Percentiles rank a stretch among this genome's conserved stretches.
phyloP scores from a whole-genome alignment of 2,329 filamentous ascomycete genomes.

The Aspergillus luchuensis region DNA sequence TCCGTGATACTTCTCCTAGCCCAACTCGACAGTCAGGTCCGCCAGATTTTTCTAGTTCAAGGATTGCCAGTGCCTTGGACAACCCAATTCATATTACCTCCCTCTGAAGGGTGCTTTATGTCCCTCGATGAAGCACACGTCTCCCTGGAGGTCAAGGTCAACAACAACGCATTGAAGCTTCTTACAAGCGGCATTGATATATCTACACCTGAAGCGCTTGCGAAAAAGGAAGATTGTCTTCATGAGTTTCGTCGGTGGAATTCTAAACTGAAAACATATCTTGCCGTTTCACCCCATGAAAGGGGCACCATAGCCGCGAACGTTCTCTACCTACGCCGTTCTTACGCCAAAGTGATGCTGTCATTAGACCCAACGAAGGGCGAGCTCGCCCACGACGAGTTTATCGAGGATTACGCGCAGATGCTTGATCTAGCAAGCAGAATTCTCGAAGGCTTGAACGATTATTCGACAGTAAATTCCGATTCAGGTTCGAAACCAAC shows the following conservation, averaged over 20 bases:
- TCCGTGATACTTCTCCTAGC: neutral
- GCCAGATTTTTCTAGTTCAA: neutral
- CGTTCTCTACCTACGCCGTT: neutral
- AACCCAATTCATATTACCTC: neutral
- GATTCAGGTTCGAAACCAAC: neutral
- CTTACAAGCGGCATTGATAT: neutral
- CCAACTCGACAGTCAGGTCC: conserved; percentile 4
- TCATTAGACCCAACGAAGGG: neutral
- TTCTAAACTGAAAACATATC: neutral
- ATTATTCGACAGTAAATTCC: fast-evolving
- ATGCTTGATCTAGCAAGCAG: neutral
- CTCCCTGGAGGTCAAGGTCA: neutral
- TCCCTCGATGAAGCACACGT: neutral
- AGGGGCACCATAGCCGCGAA: neutral
- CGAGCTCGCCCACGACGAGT: neutral
- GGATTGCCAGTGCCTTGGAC: neutral
- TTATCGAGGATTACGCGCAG: neutral
- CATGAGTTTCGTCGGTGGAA: neutral
- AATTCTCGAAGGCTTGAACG: neutral
- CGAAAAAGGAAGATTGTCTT: neutral
- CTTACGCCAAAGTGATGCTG: neutral
- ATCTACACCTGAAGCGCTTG: neutral
- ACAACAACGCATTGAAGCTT: neutral
- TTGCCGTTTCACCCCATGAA: neutral
- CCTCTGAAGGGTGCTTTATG: neutral